These are phyloP conservation scores for Monilinia vaccinii-corymbosi DNA, from an alignment of 2,329 filamentous ascomycete genomes.

Conservation along the genomic window DNA sequence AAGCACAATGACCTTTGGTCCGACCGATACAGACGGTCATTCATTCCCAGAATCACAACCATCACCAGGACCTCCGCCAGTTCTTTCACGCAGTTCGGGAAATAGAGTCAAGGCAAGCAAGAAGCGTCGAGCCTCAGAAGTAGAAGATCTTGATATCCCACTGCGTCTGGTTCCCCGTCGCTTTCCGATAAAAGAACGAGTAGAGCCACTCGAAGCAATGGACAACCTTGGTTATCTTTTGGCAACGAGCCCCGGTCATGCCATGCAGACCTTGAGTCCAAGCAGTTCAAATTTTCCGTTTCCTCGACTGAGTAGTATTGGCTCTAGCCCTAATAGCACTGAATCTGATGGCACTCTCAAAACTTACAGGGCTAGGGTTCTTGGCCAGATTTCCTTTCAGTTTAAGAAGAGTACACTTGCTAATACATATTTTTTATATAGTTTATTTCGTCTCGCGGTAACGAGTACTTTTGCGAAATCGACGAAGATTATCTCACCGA, in stretches of 20 bases:
- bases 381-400: constrained; percentile 4
- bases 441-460: constrained; percentile 96
- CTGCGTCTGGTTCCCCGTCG: no score
- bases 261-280: neutral
- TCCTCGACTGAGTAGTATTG: neutral
- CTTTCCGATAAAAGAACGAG: no score
- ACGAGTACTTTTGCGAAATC: constrained; percentile 99
- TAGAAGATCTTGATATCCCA: neutral
- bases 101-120: constrained; percentile 1
- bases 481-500: constrained; percentile 98
- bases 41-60: neutral
- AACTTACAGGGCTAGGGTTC: neutral
- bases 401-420: neutral
- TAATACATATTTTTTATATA: constrained; percentile 33
- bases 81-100: neutral
- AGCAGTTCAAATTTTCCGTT: no score
- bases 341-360: no score
- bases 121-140: neutral
- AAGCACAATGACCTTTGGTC: neutral
- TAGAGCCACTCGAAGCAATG: neutral
- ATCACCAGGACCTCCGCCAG: neutral
- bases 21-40: neutral
- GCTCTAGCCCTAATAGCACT: neutral
- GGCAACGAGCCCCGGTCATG: neutral
- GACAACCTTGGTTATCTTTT: neutral